Evolutionary conservation across 129 eudicot genomes (phyloP).

Genomic region (Flaveria ramosissima): DNA sequence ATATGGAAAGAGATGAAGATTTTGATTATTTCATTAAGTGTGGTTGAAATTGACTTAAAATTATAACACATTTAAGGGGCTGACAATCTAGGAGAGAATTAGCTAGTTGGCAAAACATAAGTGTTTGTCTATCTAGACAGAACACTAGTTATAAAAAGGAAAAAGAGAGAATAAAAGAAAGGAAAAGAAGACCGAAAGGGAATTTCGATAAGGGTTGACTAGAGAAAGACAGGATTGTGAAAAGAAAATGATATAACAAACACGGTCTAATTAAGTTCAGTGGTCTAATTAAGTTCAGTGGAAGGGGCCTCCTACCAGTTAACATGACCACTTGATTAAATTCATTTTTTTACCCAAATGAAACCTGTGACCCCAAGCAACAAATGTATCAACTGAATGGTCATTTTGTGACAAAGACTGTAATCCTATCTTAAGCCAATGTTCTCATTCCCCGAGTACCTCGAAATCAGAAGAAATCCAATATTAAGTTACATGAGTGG

Average conservation of each 20-base stretch:
- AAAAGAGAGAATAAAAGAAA: neutral
- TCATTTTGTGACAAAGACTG: neutral
- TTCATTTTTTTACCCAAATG: neutral
- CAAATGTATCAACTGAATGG: neutral
- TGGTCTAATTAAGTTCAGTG: neutral
- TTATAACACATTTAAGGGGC: neutral
- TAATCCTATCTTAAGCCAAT: neutral
- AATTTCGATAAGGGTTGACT: neutral
- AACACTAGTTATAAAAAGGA: neutral
- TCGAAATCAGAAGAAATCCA: neutral
- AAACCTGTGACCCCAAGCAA: neutral
- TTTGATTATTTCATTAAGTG: neutral
- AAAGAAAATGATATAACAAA: neutral
- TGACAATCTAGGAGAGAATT: neutral
- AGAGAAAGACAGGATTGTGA: neutral
- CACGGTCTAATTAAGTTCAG: neutral
- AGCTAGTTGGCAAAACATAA: neutral
- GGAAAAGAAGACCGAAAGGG: neutral
- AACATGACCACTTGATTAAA: neutral
- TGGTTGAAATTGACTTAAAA: neutral
- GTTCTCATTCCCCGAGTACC: neutral
- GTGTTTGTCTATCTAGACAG: constrained; percentile 6
- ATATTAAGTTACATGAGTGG: neutral
- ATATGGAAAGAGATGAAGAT: neutral
- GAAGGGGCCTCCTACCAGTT: neutral